Percentiles rank a stretch among this genome's conserved stretches.
Conservation (phyloP, 345 rosid species). For the Combretum micranthum region DNA sequence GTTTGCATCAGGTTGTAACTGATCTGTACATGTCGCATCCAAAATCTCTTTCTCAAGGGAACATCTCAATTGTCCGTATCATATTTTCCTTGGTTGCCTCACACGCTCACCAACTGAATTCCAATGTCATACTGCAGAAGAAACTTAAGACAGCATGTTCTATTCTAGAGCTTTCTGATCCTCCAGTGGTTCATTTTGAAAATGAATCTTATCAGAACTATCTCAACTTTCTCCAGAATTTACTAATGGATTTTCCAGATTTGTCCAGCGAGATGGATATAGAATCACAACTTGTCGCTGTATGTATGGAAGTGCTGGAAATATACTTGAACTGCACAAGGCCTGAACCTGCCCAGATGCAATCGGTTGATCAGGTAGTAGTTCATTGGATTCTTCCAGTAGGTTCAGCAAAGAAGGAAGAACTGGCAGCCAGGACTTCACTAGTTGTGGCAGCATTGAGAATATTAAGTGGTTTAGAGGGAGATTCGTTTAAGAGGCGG, state of each 20-base stretch:
- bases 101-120: conserved; percentile 61
- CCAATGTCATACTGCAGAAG: conserved; percentile 42
- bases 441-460: conserved; percentile 55
- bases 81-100: conserved; percentile 54
- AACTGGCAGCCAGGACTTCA: conserved; percentile 64
- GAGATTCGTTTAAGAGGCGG: conserved; percentile 48
- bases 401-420: conserved; percentile 70
- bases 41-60: conserved; percentile 39
- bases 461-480: conserved; percentile 40
- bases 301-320: conserved; percentile 50
- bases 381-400: conserved; percentile 60
- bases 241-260: conserved; percentile 32
- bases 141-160: conserved; percentile 71
- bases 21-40: conserved; percentile 50
- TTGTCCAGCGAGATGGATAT: conserved; percentile 40
- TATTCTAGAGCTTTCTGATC: conserved; percentile 63
- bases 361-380: conserved; percentile 19
- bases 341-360: conserved; percentile 11
- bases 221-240: conserved; percentile 55
- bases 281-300: conserved; percentile 46
- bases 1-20: conserved; percentile 51
- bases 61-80: conserved; percentile 38
- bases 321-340: conserved; percentile 55
- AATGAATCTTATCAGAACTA: conserved; percentile 71
- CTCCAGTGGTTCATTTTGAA: conserved; percentile 82